These are phyloP conservation scores for Pseudofabraea citricarpa DNA, from an alignment of 2,329 filamentous ascomycete species.

Conservation along the genomic window DNA sequence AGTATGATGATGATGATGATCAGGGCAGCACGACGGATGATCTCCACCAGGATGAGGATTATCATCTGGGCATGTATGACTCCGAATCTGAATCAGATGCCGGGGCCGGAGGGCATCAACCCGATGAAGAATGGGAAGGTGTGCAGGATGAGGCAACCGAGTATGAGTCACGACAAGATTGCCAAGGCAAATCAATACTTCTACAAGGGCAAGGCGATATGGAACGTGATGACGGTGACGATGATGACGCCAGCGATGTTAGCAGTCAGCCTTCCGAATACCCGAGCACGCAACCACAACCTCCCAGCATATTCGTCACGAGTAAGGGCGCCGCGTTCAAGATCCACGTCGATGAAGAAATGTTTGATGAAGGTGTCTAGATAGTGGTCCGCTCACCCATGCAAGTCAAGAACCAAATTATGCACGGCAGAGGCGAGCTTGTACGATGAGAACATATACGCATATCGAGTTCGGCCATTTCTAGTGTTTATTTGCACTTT, in stretches of 20 bases:
- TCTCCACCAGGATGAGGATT: constrained; percentile 16
- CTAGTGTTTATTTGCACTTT: background rate
- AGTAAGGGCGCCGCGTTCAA: constrained; percentile 11
- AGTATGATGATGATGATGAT: constrained; percentile 19
- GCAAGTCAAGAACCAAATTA: background rate
- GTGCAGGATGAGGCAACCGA: constrained; percentile 15
- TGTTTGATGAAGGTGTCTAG: background rate
- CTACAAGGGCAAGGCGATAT: background rate
- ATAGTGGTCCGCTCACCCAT: too few relatives aligned
- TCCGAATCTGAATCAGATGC: background rate
- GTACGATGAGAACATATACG: background rate
- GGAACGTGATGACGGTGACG: constrained; percentile 21
- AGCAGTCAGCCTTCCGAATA: constrained; percentile 54
- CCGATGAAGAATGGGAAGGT: constrained; percentile 23
- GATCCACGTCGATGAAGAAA: constrained; percentile 25
- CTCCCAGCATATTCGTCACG: background rate
- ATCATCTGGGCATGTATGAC: constrained; percentile 10
- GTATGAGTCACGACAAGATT: background rate
- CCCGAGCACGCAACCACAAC: constrained; percentile 42
- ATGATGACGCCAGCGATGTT: constrained; percentile 26
- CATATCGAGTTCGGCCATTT: background rate
- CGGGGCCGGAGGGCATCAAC: constrained; percentile 17
- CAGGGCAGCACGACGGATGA: constrained; percentile 20
- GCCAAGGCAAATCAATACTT: background rate
- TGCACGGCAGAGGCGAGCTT: background rate